phyloP scores from a whole-genome alignment of 164 flowering plant species.

The Tinospora cordifolia region DNA sequence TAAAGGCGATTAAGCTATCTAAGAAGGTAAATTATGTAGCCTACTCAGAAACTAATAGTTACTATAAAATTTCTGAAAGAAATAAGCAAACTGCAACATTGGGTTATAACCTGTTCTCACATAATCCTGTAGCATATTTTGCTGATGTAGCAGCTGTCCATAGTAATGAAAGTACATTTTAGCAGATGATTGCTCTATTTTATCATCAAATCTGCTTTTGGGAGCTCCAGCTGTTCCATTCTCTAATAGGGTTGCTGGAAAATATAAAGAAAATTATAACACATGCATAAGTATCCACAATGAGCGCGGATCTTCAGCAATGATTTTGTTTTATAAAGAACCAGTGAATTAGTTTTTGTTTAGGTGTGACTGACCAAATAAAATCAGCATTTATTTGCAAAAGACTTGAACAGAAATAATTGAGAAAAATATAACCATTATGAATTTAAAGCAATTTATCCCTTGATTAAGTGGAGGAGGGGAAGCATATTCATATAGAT shows the following conservation, averaged over 20 bases:
- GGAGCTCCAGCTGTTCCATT: slow-evolving; percentile 50
- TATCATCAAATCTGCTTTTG: slow-evolving; percentile 83
- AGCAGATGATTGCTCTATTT: slow-evolving; percentile 90
- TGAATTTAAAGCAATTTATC: too few relatives aligned
- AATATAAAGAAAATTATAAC: slow-evolving; percentile 6
- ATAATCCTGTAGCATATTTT: slow-evolving; percentile 97
- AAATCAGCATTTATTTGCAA: not conserved
- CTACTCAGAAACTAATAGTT: too few relatives aligned
- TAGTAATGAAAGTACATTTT: slow-evolving; percentile 99
- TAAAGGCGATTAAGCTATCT: not conserved
- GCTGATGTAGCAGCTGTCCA: slow-evolving; percentile 93
- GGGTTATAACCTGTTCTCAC: slow-evolving; percentile 89
- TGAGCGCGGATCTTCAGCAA: not conserved
- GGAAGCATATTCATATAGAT: too few relatives aligned
- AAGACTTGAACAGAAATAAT: too few relatives aligned
- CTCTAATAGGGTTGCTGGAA: slow-evolving; percentile 38
- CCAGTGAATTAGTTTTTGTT: not conserved
- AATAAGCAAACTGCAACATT: slow-evolving; percentile 13
- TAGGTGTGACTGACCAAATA: not conserved
- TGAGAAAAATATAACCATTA: too few relatives aligned
- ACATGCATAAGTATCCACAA: not conserved
- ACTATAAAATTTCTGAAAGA: slow-evolving; percentile 5
- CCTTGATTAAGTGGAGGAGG: too few relatives aligned
- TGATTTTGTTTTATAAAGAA: not conserved
- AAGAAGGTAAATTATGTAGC: too few relatives aligned